Percentiles rank a stretch among this genome's conserved stretches.
Conservation (phyloP, 495 filamentous ascomycete species). For the Sabuloglossum arenarium region DNA sequence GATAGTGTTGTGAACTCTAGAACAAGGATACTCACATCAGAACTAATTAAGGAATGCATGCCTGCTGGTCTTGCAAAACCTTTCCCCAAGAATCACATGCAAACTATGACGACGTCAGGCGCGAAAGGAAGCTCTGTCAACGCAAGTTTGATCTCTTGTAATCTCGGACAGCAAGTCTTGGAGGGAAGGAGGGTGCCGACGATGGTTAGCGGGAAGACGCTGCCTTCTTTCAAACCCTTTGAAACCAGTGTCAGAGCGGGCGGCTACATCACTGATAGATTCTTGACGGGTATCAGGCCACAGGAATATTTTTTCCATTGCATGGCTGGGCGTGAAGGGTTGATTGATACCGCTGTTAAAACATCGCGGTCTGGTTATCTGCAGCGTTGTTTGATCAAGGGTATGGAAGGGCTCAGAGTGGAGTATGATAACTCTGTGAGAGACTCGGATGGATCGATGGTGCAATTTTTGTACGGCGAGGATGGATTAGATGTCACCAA, state of each 20-base stretch:
- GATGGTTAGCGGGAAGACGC: conserved; percentile 93
- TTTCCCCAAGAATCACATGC: conserved; percentile 97
- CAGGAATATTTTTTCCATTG: conserved; percentile 99
- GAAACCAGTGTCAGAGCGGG: conserved; percentile 80
- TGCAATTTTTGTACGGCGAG: conserved; percentile 95
- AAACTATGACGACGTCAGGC: conserved; percentile 91
- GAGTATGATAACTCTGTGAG: conserved; percentile 87
- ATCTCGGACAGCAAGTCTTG: conserved; percentile 89
- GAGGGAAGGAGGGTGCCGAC: conserved; percentile 88
- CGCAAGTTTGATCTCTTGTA: conserved; percentile 92
- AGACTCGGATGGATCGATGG: conserved; percentile 76
- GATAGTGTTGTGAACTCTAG: conserved; percentile 67
- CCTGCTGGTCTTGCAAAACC: conserved; percentile 68
- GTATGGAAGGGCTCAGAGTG: conserved; percentile 86
- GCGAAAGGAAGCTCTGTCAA: conserved; percentile 89
- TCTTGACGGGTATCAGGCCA: conserved; percentile 92
- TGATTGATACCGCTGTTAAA: conserved; percentile 99
- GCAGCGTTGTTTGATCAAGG: conserved; percentile 95
- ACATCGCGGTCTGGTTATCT: conserved; percentile 92
- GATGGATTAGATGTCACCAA: conserved; percentile 89
- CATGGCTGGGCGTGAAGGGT: conserved; percentile 95
- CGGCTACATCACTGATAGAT: conserved; percentile 86
- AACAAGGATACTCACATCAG: conserved; percentile 49
- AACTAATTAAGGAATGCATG: conserved; percentile 57
- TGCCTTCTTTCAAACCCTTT: conserved; percentile 85